Conservation (phyloP, 176 grass and related monocot genomes). For the Thalia dealbata region DNA sequence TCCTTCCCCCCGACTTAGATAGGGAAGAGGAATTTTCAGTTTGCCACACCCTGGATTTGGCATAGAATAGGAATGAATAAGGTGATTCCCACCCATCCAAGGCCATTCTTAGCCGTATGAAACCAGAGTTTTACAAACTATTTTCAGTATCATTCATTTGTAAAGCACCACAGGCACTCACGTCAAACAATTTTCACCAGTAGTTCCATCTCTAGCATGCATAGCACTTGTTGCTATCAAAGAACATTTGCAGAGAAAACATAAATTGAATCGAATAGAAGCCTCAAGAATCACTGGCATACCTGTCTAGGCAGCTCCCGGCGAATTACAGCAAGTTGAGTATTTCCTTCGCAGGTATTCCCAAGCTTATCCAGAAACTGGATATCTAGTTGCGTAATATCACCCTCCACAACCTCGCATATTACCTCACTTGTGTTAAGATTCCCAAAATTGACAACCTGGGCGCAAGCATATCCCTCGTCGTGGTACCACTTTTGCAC, state of each 20-base stretch:
- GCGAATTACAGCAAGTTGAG: constrained; percentile 62
- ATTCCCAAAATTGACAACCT: constrained; percentile 98
- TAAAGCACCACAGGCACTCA: neutral
- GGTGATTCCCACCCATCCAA: neutral
- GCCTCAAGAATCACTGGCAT: neutral
- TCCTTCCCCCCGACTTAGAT: no score
- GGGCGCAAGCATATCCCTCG: constrained; percentile 87
- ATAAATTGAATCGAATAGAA: neutral
- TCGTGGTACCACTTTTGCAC: constrained; percentile 97
- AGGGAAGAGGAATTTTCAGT: no score
- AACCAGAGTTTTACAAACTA: neutral
- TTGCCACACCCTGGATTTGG: no score
- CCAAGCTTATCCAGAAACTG: constrained; percentile 98
- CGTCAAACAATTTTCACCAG: neutral
- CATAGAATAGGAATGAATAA: neutral
- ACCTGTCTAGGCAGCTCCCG: constrained; percentile 81
- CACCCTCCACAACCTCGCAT: constrained; percentile 88
- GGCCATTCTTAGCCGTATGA: neutral
- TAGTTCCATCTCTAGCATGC: no score
- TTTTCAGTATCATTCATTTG: neutral
- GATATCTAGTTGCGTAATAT: constrained; percentile 74
- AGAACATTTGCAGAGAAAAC: no score
- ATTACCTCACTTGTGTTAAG: constrained; percentile 88
- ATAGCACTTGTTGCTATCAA: no score
- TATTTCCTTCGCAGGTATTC: constrained; percentile 78